phyloP scores from a whole-genome alignment of 495 filamentous ascomycete species.

The Durotheca rogersii region DNA sequence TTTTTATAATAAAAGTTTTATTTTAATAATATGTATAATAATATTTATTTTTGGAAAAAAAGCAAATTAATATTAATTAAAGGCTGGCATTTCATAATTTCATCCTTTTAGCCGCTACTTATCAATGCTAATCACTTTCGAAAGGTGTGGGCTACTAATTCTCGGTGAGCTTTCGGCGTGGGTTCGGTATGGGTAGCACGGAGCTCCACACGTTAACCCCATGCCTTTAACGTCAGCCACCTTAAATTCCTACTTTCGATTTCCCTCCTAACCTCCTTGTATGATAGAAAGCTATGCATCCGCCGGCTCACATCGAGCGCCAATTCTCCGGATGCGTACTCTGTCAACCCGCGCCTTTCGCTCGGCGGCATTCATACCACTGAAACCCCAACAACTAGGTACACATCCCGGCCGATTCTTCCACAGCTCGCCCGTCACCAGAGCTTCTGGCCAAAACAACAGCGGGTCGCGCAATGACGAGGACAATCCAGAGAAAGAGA shows the following conservation, averaged over 20 bases:
- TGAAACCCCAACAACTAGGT: constrained; percentile 27
- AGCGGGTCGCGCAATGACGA: constrained; percentile 18
- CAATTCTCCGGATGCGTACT: constrained; percentile 46
- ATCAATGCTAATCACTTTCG: too few species aligned
- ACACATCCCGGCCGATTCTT: constrained; percentile 36
- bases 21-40: too few species aligned
- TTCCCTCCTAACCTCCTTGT: constrained; percentile 7
- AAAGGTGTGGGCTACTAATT: too few species aligned
- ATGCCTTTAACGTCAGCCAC: constrained; percentile 1
- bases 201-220: too few species aligned
- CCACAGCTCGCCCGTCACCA: constrained; percentile 32
- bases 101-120: too few species aligned
- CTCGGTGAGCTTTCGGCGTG: too few species aligned
- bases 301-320: constrained; percentile 38
- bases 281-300: constrained; percentile 28
- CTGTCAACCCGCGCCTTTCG: constrained; percentile 38
- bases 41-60: too few species aligned
- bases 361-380: constrained; percentile 36
- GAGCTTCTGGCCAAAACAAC: constrained; percentile 31
- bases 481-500: constrained; percentile 30
- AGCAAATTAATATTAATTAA: too few species aligned
- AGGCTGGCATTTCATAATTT: too few species aligned
- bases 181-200: too few species aligned
- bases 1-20: too few species aligned
- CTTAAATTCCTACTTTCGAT: too few species aligned